These are phyloP conservation scores for Trichosanthes truncata DNA, from an alignment of 306 rosid species.

Conservation along the genomic window DNA sequence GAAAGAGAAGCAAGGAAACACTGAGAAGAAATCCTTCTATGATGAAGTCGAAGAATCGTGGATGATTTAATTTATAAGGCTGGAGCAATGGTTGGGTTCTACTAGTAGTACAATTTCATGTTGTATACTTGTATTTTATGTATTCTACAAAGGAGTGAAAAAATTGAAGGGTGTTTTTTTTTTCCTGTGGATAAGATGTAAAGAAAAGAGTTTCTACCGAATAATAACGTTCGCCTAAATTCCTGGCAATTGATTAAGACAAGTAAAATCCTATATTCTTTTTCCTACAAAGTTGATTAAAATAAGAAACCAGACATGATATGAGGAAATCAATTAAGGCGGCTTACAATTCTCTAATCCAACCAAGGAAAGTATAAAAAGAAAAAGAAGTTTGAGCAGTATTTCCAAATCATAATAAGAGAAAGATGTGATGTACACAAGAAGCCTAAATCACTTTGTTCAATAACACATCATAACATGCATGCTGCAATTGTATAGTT, in stretches of 20 bases:
- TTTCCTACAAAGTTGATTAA: not conserved
- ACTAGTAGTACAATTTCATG: not conserved
- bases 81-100: not conserved
- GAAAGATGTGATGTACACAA: not conserved
- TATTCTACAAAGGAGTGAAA: not conserved
- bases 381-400: not conserved
- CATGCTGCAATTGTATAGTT: not conserved
- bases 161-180: too few species aligned
- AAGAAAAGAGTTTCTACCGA: not conserved
- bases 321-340: not conserved
- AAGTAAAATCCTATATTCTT: not conserved
- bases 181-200: not conserved
- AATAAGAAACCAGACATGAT: not conserved
- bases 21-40: constrained; percentile 14
- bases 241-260: not conserved
- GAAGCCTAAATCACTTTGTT: not conserved
- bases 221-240: not conserved
- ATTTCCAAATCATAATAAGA: not conserved
- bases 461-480: not conserved
- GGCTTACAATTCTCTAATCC: not conserved
- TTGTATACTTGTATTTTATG: not conserved
- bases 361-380: not conserved
- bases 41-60: not conserved
- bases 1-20: constrained; percentile 76
- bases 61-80: not conserved